Evolutionary conservation across 345 rosid species (phyloP).

Genomic region (Dovyalis caffra): DNA sequence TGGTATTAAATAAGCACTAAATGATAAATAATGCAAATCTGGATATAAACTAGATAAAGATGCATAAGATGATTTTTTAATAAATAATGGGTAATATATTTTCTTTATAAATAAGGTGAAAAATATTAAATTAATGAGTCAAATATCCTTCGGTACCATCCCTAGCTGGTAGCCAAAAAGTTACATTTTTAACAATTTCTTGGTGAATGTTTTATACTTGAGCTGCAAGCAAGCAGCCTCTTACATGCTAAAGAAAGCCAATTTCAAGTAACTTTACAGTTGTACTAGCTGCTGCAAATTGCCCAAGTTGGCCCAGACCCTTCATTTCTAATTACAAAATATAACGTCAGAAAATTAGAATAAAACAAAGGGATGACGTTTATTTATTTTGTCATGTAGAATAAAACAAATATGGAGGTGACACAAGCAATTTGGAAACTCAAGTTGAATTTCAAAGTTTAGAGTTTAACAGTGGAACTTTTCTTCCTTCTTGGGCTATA

Average conservation of each 20-base stretch:
- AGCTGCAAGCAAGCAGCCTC: constrained; percentile 13
- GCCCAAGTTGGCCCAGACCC: constrained; percentile 1
- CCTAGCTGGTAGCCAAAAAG: background rate
- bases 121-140: too few relatives aligned
- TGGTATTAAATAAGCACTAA: too few relatives aligned
- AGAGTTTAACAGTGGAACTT: background rate
- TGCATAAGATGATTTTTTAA: too few relatives aligned
- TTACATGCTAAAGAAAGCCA: background rate
- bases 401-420: background rate
- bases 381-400: background rate
- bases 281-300: background rate
- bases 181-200: constrained; percentile 7
- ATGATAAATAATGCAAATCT: too few relatives aligned
- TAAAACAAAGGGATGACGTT: background rate
- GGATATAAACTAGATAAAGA: too few relatives aligned
- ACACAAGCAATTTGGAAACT: too few relatives aligned
- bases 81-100: too few relatives aligned
- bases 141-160: too few relatives aligned
- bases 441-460: background rate
- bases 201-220: constrained; percentile 13
- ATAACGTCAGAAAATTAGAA: too few relatives aligned
- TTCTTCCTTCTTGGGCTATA: background rate
- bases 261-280: constrained; percentile 10
- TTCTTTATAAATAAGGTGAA: too few relatives aligned
- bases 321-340: background rate